A percentile compares a stretch with the other conserved stretches of the same genome.
These are phyloP conservation scores for Theileria parva DNA, from an alignment of 169 alveolate genomes.

Conservation along the genomic window DNA sequence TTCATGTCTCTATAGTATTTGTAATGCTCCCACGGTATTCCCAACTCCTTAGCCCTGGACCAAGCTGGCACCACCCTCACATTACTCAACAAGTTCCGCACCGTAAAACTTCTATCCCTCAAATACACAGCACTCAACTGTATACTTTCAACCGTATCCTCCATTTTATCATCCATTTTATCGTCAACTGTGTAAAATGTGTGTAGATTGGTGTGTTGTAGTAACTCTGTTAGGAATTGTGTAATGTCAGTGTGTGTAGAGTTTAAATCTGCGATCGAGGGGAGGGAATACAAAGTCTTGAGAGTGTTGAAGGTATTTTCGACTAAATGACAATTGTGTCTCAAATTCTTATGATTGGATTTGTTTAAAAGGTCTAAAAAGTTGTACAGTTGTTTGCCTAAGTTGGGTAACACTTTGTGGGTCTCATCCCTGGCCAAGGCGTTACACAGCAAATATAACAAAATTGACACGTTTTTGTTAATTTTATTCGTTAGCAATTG, in stretches of 20 bases:
- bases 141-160: too few species aligned
- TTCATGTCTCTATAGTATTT: conserved; percentile 13
- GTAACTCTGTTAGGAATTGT: not conserved
- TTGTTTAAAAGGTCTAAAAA: not conserved
- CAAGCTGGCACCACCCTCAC: not conserved
- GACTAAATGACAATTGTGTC: not conserved
- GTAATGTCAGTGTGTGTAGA: not conserved
- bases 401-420: not conserved
- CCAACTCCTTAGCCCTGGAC: conserved; percentile 27
- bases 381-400: not conserved
- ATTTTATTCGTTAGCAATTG: not conserved
- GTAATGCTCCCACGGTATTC: conserved; percentile 23
- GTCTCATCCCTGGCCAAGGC: not conserved
- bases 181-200: too few species aligned
- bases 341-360: too few species aligned
- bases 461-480: conserved; percentile 7
- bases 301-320: not conserved
- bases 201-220: not conserved
- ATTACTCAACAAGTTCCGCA: not conserved
- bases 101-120: too few species aligned
- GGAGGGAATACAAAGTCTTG: not conserved
- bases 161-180: too few species aligned
- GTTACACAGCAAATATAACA: not conserved
- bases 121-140: too few species aligned
- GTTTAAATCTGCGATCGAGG: not conserved